Percentiles rank a stretch among this genome's conserved stretches.
Evolutionary conservation across 805 yeast species (phyloP).

Genomic region (Nakazawaea sp.): DNA sequence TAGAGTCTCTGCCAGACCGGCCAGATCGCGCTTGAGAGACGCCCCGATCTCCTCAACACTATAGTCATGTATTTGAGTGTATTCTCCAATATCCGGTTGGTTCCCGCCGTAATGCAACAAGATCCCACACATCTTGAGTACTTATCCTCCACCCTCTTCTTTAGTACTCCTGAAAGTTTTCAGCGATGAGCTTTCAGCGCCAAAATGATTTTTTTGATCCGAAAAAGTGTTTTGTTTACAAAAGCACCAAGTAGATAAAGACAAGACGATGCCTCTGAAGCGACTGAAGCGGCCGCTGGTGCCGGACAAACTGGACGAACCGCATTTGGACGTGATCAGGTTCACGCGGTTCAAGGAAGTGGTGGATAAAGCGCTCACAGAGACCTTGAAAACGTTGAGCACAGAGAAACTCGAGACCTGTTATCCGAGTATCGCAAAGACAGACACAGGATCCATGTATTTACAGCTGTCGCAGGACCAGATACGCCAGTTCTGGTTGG

Average conservation of each 20-base stretch:
- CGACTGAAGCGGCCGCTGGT: too few species aligned
- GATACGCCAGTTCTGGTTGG: conserved; percentile 36
- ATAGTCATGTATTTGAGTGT: neutral
- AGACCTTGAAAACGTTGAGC: conserved; percentile 37
- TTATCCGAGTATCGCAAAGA: conserved; percentile 33
- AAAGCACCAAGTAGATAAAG: too few species aligned
- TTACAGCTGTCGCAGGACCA: conserved; percentile 39
- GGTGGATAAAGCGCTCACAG: conserved; percentile 28
- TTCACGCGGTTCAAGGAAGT: conserved; percentile 26
- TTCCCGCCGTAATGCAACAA: conserved; percentile 26
- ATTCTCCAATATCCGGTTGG: too few species aligned
- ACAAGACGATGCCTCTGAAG: conserved; percentile 9
- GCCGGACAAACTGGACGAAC: neutral
- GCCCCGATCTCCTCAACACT: neutral
- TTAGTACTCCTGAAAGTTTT: neutral
- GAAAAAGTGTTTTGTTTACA: too few species aligned
- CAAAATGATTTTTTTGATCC: too few species aligned
- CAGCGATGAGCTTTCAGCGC: neutral
- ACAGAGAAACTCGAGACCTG: conserved; percentile 36
- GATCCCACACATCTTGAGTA: conserved; percentile 62
- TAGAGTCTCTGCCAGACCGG: neutral
- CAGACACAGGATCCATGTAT: conserved; percentile 30
- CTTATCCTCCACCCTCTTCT: too few species aligned
- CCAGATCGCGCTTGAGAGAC: neutral
- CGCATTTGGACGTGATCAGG: conserved; percentile 16